A percentile compares a stretch with the other conserved stretches of the same genome.
These are phyloP conservation scores for Yamadazyma kitorensis DNA, from an alignment of 805 yeast species.

Conservation along the genomic window DNA sequence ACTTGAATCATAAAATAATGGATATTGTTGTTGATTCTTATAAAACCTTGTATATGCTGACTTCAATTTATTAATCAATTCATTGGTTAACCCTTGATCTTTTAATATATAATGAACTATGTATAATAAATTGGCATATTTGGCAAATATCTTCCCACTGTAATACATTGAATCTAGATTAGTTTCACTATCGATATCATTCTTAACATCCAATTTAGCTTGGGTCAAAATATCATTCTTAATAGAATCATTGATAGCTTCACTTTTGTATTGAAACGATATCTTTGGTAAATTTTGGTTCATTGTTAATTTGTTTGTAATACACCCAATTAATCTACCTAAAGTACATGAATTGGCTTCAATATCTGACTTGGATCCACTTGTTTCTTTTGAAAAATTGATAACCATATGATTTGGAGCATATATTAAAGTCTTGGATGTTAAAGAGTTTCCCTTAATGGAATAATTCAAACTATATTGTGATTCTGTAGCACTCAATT, in stretches of 20 bases:
- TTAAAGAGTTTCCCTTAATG: constrained; percentile 44
- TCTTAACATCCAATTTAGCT: constrained; percentile 16
- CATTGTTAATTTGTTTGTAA: constrained; percentile 40
- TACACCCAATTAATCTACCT: constrained; percentile 46
- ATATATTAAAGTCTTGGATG: constrained; percentile 47
- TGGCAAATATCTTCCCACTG: constrained; percentile 51
- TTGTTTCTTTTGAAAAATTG: constrained; percentile 35
- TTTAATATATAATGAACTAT: constrained; percentile 45
- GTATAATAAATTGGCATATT: constrained; percentile 52
- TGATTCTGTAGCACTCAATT: constrained; percentile 31
- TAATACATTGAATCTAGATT: constrained; percentile 40
- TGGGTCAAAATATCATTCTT: constrained; percentile 11
- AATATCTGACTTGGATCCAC: constrained; percentile 28
- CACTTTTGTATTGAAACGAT: constrained; percentile 5
- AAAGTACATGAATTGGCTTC: constrained; percentile 47
- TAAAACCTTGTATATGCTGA: constrained; percentile 39
- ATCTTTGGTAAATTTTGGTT: constrained; percentile 1
- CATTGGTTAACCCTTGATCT: constrained; percentile 32
- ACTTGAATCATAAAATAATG: constrained; percentile 51
- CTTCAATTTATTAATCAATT: constrained; percentile 33
- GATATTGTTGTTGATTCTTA: constrained; percentile 40
- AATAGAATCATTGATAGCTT: constrained; percentile 6
- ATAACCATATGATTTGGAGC: constrained; percentile 68
- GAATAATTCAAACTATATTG: constrained; percentile 42
- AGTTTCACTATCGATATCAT: constrained; percentile 16